Evolutionary conservation across 2,329 filamentous ascomycete species (phyloP).

Genomic region (Fusarium coffeatum): DNA sequence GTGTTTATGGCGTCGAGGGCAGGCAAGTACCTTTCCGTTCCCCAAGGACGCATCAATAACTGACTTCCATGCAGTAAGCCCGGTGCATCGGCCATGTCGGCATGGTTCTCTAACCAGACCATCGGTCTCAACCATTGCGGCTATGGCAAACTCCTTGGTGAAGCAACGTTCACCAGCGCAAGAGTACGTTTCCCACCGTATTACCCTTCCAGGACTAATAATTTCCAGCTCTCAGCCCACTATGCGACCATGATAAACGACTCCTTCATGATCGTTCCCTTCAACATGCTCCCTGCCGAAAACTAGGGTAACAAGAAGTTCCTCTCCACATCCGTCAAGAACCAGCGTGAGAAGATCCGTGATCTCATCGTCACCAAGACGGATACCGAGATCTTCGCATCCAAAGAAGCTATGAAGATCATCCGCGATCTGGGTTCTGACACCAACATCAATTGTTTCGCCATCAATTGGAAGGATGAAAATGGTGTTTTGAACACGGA

Average conservation of each 20-base stretch:
- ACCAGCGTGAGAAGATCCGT: conserved; percentile 54
- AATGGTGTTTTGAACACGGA: conserved; percentile 38
- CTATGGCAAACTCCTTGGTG: conserved; percentile 57
- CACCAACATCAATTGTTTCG: conserved; percentile 60
- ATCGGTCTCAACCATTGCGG: conserved; percentile 56
- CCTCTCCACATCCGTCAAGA: conserved; percentile 44
- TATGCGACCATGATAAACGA: conserved; percentile 55
- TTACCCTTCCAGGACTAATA: background rate
- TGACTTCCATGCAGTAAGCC: conserved; percentile 50
- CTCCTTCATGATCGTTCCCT: conserved; percentile 55
- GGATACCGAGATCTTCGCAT: conserved; percentile 52
- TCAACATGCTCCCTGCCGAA: conserved; percentile 57
- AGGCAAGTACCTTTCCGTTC: conserved; percentile 42
- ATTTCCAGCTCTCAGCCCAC: conserved; percentile 52
- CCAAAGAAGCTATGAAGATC: conserved; percentile 52
- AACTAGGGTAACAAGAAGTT: conserved; percentile 25
- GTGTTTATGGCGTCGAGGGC: conserved; percentile 59
- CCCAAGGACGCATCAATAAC: rapidly evolving
- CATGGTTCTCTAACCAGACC: conserved; percentile 58
- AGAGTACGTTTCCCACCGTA: conserved; percentile 42
- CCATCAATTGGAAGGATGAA: conserved; percentile 56
- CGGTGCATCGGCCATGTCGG: conserved; percentile 58
- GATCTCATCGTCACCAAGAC: conserved; percentile 53
- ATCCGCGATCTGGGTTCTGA: conserved; percentile 58
- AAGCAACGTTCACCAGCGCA: conserved; percentile 58